phyloP scores from a whole-genome alignment of 352 stramenopile genomes.

The Phytophthora quininea region DNA sequence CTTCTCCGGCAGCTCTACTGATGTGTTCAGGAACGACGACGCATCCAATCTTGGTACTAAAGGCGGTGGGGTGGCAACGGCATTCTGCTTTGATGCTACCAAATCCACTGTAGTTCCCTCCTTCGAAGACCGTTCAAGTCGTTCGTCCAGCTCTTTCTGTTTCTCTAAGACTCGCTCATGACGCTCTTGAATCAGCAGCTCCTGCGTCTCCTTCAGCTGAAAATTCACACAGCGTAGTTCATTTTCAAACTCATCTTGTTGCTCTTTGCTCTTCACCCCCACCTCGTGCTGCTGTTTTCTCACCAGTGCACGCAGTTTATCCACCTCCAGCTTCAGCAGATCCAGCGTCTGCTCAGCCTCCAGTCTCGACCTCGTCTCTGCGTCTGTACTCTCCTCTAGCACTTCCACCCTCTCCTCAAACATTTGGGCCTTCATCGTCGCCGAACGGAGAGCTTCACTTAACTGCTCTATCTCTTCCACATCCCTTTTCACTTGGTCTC shows the following conservation, averaged over 20 bases:
- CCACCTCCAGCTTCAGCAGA: conserved; percentile 70
- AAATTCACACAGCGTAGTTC: conserved; percentile 44
- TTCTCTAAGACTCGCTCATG: conserved; percentile 67
- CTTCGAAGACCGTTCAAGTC: conserved; percentile 36
- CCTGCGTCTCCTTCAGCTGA: conserved; percentile 56
- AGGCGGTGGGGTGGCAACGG: not conserved
- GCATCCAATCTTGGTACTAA: not conserved
- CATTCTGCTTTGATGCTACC: not conserved
- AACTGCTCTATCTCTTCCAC: conserved; percentile 57
- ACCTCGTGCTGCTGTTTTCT: conserved; percentile 57
- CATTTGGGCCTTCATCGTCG: conserved; percentile 32
- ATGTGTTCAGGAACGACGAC: conserved; percentile 64
- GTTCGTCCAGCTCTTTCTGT: conserved; percentile 52
- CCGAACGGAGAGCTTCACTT: conserved; percentile 47
- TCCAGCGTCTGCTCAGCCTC: conserved; percentile 74
- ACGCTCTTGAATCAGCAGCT: conserved; percentile 60
- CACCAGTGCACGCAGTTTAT: conserved; percentile 68
- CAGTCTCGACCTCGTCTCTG: conserved; percentile 53
- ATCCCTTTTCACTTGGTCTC: conserved; percentile 50
- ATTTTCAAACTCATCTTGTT: conserved; percentile 31
- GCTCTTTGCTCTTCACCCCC: conserved; percentile 33
- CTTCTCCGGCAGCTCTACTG: conserved; percentile 54
- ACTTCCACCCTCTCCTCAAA: conserved; percentile 59
- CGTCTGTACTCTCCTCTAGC: conserved; percentile 65
- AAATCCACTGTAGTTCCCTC: not conserved